Evolutionary conservation across 306 rosid genomes (phyloP), one percentile per base, ranked within the genome.

Genomic region (Potentilla sterilis): DNA sequence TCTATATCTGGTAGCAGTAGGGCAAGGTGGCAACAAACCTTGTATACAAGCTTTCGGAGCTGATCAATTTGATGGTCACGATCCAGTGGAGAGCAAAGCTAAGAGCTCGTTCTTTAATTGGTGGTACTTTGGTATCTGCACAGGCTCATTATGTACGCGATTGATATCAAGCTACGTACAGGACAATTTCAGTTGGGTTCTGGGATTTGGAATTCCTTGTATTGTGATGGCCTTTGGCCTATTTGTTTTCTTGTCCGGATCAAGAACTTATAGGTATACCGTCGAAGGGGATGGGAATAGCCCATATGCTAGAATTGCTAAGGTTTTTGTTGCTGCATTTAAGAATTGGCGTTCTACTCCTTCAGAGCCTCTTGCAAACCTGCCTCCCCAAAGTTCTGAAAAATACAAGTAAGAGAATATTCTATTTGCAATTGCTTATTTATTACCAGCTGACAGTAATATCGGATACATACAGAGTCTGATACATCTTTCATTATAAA

Each of bases 11-110:
- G 87, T 88, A 0, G 90, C 93, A 35, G 18, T 88, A 64, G 90
- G 83, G 37, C 89, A 82, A 81, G 93, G 87, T 12, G 89, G 93
- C 49, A 87, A 84, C 58, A 86, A 84, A 77, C 93, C 93, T 34
- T 88, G 93, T 72, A 87, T 86, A 72, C 92, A 88, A 67, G 92
- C 92, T 52, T 86, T 88, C 48, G 92, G 94, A 62, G 92, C 92
- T 0, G 93, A 86, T 66, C 93, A 89, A 63, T 89, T 89, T 40
- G 88, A 89, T 59, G 87, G 81, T 38, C 48, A 78, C 4, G 80
- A 89, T 77, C 87, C 90, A 8, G 73, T 80, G 78, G 94, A 89
- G 69, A 40, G 75, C 80, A 84, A 72, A 49, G 86, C 84, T 18
- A 87, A 88, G 81, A 84, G 92, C 85, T 82, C 95, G 21, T 89